Base-by-base conservation (phyloP, 495 filamentous ascomycete genomes). In the Neurospora africana region DNA sequence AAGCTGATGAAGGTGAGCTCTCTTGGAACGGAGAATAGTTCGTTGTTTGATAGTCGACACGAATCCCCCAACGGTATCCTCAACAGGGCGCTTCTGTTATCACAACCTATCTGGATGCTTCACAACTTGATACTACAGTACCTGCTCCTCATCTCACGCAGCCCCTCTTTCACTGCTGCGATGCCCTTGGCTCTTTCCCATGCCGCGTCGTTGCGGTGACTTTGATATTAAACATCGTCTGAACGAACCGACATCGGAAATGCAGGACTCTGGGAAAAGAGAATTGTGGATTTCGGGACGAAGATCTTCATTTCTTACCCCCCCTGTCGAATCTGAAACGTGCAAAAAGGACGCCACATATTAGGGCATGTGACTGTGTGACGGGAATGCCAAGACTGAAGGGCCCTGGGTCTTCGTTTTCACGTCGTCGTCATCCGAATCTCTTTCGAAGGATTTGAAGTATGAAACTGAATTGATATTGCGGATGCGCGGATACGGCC, bases 251-350 rank as follows among this genome's bases (percentile, higher is more conserved):
- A 36, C 65, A 41, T 53, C 40, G 5, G 5, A 15, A 47, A 39
- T 68, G 69, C 36, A 65, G 47, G 11, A 36, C 36, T 36, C 27
- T 23, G 0, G 13, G 13, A 40, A 30, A 21, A 33, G 35, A 19
- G 37, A 23, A 30, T 53, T 70, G 19, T 47, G 35, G 47, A 58
- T 58, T 27, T 58, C 47, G 11, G 47, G 11, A 58, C 38, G 74
- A 37, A 70, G 74, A 78, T 78, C 76, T 15, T 72, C 70, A 71
- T 77, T 69, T 68, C 70, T 76, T 17, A 4, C 3, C 17, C 2
- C 40, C 41, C 41, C 41, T 44, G 76, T 70, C 72, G 39, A 70
- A 38, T 75, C 73, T 78, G 76, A 78, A 78, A 78, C 76, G 71
- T 44, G 27, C n/a, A n/a, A n/a, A n/a, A n/a, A n/a, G n/a, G n/a